Conservation (phyloP, 192 early-diverging fungal genomes). For the Glomus cerebriforme region DNA sequence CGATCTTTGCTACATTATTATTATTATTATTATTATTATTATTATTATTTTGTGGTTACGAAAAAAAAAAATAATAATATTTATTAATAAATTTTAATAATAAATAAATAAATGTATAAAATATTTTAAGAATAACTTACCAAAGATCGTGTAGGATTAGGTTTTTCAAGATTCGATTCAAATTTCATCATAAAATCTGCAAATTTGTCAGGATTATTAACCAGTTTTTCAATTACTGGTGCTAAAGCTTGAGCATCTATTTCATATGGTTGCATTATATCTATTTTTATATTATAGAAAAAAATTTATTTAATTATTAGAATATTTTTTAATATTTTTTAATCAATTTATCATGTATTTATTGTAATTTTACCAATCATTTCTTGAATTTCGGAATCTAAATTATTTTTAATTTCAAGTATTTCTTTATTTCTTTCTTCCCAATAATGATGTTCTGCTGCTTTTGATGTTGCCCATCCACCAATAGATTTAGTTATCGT, state of each 20-base stretch:
- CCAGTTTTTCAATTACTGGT: conserved; percentile 53
- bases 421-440: conserved; percentile 56
- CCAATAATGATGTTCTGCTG: conserved; percentile 64
- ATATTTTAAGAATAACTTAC: conserved; percentile 24
- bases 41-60: too few species aligned
- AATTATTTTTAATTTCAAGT: conserved; percentile 55
- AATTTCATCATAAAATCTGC: conserved; percentile 77
- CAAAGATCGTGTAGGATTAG: conserved; percentile 53
- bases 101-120: neutral
- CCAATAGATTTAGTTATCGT: conserved; percentile 63
- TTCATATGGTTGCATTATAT: conserved; percentile 65
- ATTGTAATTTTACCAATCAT: conserved; percentile 40
- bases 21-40: too few species aligned
- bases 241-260: conserved; percentile 45
- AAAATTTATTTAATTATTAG: too few species aligned
- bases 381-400: conserved; percentile 59
- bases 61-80: too few species aligned
- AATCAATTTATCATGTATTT: too few species aligned
- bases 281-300: neutral
- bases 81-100: neutral
- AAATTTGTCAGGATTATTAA: conserved; percentile 54
- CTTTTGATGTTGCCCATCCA: conserved; percentile 57
- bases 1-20: conserved; percentile 44
- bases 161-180: conserved; percentile 60
- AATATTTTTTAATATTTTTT: too few species aligned